Percentiles rank a stretch among this genome's conserved stretches.
These are phyloP conservation scores for Yarrowia sp. DNA, from an alignment of 805 yeast genomes.

Conservation along the genomic window DNA sequence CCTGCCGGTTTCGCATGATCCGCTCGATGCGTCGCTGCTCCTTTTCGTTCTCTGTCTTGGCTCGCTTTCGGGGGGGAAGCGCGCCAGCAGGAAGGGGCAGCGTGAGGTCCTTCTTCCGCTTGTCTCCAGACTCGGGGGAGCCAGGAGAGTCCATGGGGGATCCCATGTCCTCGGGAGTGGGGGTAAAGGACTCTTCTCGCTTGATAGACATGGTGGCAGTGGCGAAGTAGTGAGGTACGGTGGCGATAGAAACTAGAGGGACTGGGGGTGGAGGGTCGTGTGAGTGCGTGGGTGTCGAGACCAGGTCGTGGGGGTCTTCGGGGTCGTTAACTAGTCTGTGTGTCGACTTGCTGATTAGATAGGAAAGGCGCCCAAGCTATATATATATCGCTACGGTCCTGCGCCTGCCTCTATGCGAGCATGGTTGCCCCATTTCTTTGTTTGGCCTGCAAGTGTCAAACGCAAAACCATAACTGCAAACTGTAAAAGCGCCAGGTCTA, in stretches of 20 bases:
- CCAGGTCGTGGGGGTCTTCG: background rate
- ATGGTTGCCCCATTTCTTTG: slow-evolving; percentile 26
- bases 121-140: slow-evolving; percentile 26
- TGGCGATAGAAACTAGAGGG: slow-evolving; percentile 7
- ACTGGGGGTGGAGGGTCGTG: background rate
- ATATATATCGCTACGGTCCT: slow-evolving; percentile 23
- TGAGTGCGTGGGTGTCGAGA: too few relatives aligned
- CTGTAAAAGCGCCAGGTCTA: background rate
- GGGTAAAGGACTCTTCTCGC: slow-evolving; percentile 24
- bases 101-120: slow-evolving; percentile 38
- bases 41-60: slow-evolving; percentile 93
- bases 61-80: slow-evolving; percentile 93
- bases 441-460: slow-evolving; percentile 17
- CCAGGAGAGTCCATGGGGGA: slow-evolving; percentile 5
- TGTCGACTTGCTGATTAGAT: slow-evolving; percentile 3
- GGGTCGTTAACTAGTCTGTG: background rate
- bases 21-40: slow-evolving; percentile 95
- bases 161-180: slow-evolving; percentile 18
- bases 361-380: background rate
- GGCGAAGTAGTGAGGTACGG: background rate
- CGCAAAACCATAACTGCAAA: background rate
- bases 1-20: slow-evolving; percentile 88
- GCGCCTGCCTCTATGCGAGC: slow-evolving; percentile 23
- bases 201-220: slow-evolving; percentile 1
- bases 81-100: slow-evolving; percentile 44